Evolutionary conservation across 1,284 basidiomycete genomes (phyloP).

Genomic region (Tausonia pullulans): DNA sequence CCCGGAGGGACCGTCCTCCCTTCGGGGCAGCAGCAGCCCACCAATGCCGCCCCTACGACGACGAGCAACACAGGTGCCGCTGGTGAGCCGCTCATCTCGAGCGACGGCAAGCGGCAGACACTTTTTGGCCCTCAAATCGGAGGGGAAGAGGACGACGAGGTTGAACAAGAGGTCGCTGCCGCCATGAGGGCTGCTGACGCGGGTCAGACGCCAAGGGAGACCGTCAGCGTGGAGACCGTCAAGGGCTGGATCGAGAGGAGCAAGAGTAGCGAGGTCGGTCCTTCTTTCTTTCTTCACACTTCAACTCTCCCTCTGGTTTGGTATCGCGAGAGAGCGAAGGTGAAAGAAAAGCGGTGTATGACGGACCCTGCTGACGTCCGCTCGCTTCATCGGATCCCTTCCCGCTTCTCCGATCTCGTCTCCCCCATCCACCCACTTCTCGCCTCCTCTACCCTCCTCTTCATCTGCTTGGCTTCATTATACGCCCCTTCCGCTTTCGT

Average conservation of each 20-base stretch:
- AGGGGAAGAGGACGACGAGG: slow-evolving; percentile 34
- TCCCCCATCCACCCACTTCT: background rate
- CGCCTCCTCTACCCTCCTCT: background rate
- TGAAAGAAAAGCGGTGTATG: background rate
- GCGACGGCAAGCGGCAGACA: slow-evolving; percentile 45
- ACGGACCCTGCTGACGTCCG: slow-evolving; percentile 2
- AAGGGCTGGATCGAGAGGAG: slow-evolving; percentile 69
- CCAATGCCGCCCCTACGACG: background rate
- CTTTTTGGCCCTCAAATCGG: slow-evolving; percentile 65
- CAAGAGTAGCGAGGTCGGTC: slow-evolving; percentile 53
- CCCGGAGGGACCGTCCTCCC: background rate
- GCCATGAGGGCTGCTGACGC: background rate
- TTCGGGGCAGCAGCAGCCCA: background rate
- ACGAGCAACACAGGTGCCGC: background rate
- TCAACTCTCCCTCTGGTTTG: background rate
- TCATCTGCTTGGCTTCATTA: background rate
- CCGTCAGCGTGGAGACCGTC: slow-evolving; percentile 63
- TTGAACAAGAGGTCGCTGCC: slow-evolving; percentile 28
- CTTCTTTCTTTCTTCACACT: background rate
- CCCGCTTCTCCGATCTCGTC: slow-evolving; percentile 2
- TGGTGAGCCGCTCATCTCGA: background rate
- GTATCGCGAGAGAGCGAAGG: background rate
- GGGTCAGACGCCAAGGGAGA: slow-evolving; percentile 35
- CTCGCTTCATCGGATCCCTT: background rate
- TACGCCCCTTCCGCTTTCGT: background rate